Evolutionary conservation across 116 monocot genomes (phyloP).

Genomic region (Trichopus zeylanicus): DNA sequence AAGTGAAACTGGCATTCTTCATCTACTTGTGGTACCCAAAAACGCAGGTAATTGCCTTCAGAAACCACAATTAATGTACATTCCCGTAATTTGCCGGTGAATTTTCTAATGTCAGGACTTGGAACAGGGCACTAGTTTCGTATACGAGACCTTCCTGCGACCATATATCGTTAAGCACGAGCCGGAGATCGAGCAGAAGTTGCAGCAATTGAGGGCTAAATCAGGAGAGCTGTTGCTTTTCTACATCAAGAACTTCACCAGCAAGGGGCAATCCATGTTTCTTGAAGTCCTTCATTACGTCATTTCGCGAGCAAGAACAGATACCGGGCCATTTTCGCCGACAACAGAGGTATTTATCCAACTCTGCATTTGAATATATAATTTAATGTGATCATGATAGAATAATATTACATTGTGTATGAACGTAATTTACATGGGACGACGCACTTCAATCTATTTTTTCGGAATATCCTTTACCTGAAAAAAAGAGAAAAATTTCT

Average conservation of each 20-base stretch:
- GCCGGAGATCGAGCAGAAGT: slow-evolving; percentile 18
- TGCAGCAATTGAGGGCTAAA: slow-evolving; percentile 22
- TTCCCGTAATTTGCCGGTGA: too few species aligned
- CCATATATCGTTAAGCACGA: slow-evolving; percentile 29
- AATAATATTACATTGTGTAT: not conserved
- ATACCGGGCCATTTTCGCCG: not conserved
- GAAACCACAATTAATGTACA: too few species aligned
- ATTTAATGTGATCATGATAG: not conserved
- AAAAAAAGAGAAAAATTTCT: too few species aligned
- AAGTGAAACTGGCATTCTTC: slow-evolving; percentile 32
- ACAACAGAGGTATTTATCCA: not conserved
- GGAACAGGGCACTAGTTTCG: slow-evolving; percentile 17
- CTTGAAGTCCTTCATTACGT: slow-evolving; percentile 21
- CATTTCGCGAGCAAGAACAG: not conserved
- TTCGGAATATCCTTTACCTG: too few species aligned
- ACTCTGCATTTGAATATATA: not conserved
- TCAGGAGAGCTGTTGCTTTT: slow-evolving; percentile 20
- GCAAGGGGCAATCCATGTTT: slow-evolving; percentile 28
- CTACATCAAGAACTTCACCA: slow-evolving; percentile 28
- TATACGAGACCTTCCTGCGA: slow-evolving; percentile 20
- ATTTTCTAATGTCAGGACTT: not conserved
- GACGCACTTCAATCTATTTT: too few species aligned
- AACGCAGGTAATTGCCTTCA: slow-evolving; percentile 3
- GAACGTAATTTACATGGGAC: too few species aligned
- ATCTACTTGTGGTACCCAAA: slow-evolving; percentile 44